A percentile compares a stretch with the other conserved stretches of the same genome.
phyloP scores from a whole-genome alignment of 352 stramenopile genomes.

The Phytophthora hibernalis region DNA sequence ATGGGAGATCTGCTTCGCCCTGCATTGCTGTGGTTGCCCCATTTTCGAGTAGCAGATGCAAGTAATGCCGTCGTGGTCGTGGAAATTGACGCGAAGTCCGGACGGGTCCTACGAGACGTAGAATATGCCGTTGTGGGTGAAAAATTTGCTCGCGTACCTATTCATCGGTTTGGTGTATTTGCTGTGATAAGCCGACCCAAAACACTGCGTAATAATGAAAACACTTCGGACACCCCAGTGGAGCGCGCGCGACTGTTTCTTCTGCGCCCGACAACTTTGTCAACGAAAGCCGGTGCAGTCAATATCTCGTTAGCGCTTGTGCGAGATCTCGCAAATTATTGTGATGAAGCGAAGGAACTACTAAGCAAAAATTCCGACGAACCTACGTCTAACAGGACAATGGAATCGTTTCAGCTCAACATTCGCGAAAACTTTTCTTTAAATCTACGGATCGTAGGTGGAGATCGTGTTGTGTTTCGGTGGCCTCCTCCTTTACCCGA shows the following conservation, averaged over 20 bases:
- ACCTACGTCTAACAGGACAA: not conserved
- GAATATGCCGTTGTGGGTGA: slow-evolving; percentile 11
- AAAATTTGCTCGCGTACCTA: slow-evolving; percentile 15
- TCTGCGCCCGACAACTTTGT: slow-evolving; percentile 16
- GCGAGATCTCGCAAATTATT: slow-evolving; percentile 20
- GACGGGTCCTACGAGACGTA: slow-evolving; percentile 31
- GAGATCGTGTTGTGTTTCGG: slow-evolving; percentile 18
- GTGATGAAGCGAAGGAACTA: slow-evolving; percentile 7
- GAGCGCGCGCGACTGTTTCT: slow-evolving; percentile 24
- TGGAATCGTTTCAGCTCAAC: slow-evolving; percentile 25
- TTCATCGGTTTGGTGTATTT: slow-evolving; percentile 29
- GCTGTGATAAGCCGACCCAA: slow-evolving; percentile 25
- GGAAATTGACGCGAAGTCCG: slow-evolving; percentile 33
- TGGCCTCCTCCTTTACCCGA: slow-evolving; percentile 23
- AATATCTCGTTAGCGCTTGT: slow-evolving; percentile 20
- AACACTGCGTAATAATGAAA: slow-evolving; percentile 3
- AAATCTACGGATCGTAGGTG: slow-evolving; percentile 17
- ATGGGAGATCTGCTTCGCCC: slow-evolving; percentile 39
- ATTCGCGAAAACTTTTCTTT: slow-evolving; percentile 28
- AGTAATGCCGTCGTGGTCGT: slow-evolving; percentile 32
- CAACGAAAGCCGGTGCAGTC: not conserved
- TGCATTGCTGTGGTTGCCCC: slow-evolving; percentile 40
- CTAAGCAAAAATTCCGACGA: slow-evolving; percentile 1
- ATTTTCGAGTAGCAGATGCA: slow-evolving; percentile 18
- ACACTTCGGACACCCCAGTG: slow-evolving; percentile 1